phyloP scores from a whole-genome alignment of 164 flowering plant species.

The Vitis amurensis region DNA sequence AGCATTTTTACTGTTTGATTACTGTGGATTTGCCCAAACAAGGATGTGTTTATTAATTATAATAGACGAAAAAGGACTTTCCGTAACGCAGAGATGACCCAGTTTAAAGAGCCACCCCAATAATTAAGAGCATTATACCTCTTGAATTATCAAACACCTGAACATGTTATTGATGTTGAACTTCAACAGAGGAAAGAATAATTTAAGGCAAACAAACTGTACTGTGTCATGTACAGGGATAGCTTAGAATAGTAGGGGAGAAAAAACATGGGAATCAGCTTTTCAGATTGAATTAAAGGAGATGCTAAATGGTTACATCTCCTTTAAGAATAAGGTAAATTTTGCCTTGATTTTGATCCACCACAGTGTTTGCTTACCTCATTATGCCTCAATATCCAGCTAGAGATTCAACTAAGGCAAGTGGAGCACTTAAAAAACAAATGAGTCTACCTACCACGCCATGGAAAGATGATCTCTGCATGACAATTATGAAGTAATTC shows the following conservation, averaged over 20 bases:
- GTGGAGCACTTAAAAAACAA: constrained; percentile 1
- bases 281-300: neutral
- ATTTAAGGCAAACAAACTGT: too few species aligned
- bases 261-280: neutral
- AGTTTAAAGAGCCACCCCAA: neutral
- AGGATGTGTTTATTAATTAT: neutral
- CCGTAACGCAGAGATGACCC: neutral
- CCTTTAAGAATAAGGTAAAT: neutral
- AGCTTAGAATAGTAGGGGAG: neutral
- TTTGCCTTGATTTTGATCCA: neutral
- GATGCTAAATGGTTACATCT: neutral
- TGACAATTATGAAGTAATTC: neutral
- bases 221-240: too few species aligned
- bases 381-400: neutral
- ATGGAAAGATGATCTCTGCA: neutral
- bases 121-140: neutral
- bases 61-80: neutral
- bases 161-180: neutral
- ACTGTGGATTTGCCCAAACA: too few species aligned
- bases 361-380: neutral
- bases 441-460: neutral
- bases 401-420: neutral
- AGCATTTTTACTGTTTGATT: too few species aligned
- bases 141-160: neutral
- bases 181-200: too few species aligned